A percentile compares a stretch with the other conserved stretches of the same genome.
These are phyloP conservation scores for Eucalyptus erythrocorys DNA, from an alignment of 345 rosid species.

Conservation along the genomic window DNA sequence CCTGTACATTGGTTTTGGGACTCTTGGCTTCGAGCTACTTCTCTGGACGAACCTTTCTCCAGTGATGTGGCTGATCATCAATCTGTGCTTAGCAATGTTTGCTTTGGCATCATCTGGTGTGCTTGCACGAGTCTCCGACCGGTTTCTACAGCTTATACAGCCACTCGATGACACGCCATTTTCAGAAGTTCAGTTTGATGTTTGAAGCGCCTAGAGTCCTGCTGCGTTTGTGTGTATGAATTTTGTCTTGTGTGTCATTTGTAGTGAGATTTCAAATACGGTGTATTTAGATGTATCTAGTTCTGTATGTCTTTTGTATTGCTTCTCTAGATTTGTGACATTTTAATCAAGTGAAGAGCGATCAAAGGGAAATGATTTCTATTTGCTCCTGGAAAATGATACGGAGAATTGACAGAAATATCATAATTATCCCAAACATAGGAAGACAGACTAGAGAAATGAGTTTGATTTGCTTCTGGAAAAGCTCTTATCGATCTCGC, in stretches of 20 bases:
- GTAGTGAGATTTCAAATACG: not conserved
- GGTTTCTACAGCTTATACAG: not conserved
- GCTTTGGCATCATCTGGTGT: not conserved
- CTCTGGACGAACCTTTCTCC: not conserved
- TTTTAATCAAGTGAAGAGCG: not conserved
- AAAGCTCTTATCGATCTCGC: constrained; percentile 48
- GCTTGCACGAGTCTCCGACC: not conserved
- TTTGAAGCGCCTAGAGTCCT: not conserved
- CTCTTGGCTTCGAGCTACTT: not conserved
- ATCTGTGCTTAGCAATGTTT: not conserved
- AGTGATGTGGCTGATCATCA: not conserved
- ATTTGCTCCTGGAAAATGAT: not conserved
- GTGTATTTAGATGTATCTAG: not conserved
- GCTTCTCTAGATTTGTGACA: not conserved
- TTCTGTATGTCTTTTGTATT: not conserved
- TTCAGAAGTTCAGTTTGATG: not conserved
- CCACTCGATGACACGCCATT: not conserved
- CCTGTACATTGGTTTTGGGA: not conserved
- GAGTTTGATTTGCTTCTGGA: constrained; percentile 63
- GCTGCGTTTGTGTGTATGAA: not conserved
- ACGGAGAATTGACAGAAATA: not conserved
- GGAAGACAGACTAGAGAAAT: not conserved
- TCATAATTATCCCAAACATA: not conserved
- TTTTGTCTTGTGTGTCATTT: not conserved
- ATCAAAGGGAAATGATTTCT: not conserved